These are phyloP conservation scores for Pythium oligandrum DNA, from an alignment of 352 stramenopile genomes.

Conservation along the genomic window DNA sequence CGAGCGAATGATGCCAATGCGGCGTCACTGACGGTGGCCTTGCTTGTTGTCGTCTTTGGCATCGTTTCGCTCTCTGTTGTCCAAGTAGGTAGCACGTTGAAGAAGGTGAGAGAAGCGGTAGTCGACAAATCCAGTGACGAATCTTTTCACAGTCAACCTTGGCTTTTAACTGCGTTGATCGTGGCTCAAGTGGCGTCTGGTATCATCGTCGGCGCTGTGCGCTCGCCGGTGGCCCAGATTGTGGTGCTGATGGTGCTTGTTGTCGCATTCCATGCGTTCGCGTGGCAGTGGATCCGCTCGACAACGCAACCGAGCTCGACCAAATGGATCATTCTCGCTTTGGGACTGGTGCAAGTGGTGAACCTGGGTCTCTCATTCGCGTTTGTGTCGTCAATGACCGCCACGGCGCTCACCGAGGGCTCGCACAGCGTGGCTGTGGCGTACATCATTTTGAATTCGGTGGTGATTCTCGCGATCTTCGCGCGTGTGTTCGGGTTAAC, in stretches of 20 bases:
- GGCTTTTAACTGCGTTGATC: no score
- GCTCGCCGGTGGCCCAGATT: not conserved
- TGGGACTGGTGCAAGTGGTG: constrained; percentile 12
- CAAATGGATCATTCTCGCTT: not conserved
- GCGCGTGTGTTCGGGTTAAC: not conserved
- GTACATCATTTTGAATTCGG: constrained; percentile 14
- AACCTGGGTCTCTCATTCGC: constrained; percentile 13
- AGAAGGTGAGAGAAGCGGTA: no score
- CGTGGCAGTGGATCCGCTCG: no score
- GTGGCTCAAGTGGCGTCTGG: not conserved
- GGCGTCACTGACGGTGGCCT: constrained; percentile 5
- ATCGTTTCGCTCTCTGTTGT: not conserved
- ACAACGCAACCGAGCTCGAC: not conserved
- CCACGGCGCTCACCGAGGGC: not conserved
- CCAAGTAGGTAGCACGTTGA: no score
- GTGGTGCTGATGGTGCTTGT: no score
- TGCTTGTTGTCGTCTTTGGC: constrained; percentile 4
- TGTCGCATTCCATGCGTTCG: no score
- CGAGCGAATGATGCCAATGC: not conserved
- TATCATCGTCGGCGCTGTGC: not conserved
- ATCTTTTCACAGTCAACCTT: no score
- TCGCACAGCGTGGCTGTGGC: constrained; percentile 7
- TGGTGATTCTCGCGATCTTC: constrained; percentile 16
- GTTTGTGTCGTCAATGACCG: not conserved
- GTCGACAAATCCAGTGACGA: no score